Evolutionary conservation across 2,329 filamentous ascomycete genomes (phyloP).

Genomic region (Curvularia spicifera): DNA sequence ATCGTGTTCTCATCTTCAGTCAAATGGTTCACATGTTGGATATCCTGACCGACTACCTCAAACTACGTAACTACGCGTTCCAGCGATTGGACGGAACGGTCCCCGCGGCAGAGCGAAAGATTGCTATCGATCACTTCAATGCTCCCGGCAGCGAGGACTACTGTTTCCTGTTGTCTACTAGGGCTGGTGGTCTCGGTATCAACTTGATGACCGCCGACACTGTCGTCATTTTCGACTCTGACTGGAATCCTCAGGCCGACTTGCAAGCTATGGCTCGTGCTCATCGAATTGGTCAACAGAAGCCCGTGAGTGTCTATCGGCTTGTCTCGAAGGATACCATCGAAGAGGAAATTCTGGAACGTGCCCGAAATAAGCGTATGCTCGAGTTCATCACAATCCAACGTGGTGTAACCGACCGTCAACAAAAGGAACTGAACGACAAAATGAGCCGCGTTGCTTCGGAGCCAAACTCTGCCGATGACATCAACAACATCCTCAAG

Average conservation of each 20-base stretch:
- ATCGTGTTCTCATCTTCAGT: constrained; percentile 97
- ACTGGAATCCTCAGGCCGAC: constrained; percentile 99
- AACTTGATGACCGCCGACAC: constrained; percentile 99
- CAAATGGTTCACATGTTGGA: constrained; percentile 99
- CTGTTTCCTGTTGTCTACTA: constrained; percentile 91
- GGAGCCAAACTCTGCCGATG: constrained; percentile 88
- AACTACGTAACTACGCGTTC: constrained; percentile 90
- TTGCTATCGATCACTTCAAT: constrained; percentile 98
- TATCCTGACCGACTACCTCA: constrained; percentile 92
- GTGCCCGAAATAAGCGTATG: constrained; percentile 95
- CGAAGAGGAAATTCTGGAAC: constrained; percentile 95
- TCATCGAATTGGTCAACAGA: constrained; percentile 96
- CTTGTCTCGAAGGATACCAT: constrained; percentile 98
- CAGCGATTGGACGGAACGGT: constrained; percentile 96
- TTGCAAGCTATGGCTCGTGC: constrained; percentile 98
- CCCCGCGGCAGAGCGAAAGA: constrained; percentile 80
- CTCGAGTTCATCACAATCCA: constrained; percentile 98
- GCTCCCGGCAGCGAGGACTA: constrained; percentile 96
- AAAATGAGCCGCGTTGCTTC: constrained; percentile 73
- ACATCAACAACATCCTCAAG: constrained; percentile 95
- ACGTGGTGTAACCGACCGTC: constrained; percentile 93
- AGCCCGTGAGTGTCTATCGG: constrained; percentile 93
- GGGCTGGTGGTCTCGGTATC: constrained; percentile 96
- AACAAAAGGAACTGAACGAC: constrained; percentile 72
- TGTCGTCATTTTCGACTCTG: constrained; percentile 95